Base-by-base conservation (phyloP, 768 basidiomycete species). In the Termitomyces sp. region DNA sequence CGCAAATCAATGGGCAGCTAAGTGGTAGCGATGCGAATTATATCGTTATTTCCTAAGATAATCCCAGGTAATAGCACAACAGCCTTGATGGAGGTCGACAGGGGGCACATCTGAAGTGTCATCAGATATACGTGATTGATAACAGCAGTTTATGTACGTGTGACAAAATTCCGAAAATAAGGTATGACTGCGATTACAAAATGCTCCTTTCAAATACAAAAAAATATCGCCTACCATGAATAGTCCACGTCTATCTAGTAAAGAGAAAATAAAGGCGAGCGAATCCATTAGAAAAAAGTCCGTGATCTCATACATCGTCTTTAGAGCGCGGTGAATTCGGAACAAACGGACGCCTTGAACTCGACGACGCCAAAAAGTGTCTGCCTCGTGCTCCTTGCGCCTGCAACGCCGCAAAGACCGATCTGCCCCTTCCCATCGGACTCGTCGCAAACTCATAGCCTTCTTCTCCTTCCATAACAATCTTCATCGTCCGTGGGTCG, bases 391-490 rank as follows among this genome's bases (percentile, higher is more conserved):
- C 52, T 5, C 43, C 14, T 46, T 66, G 65, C n/a, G 63, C 50
- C 60, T 76, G 74, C 59, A 76, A 63, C 25, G 70, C 60, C n/a
- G 67, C 71, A 67, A 77, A 77, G 55, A 77, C 65, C n/a, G 74
- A 74, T 61, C 61, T 69, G 31, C 73, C 60, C 54, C 69, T 64
- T n/a, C 73, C 69, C 62, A 57, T 68, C 5, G 77, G 77, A 60
- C 74, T 76, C 20, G 67, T 63, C 14, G 77, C 79, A 42, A 61
- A 60, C 56, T 79, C 79, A 64, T 83, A 83, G 3, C 81, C 81
- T 0, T 73, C 72, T 66, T 84, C 83, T 17, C 80, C 82, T 57
- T 81, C 77, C 79, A 83, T 83, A 45, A 85, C 66, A 58, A 85
- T 83, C 67, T 79, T 80, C 75, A 79, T 81, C 25, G 78, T 78